Evolutionary conservation across 208 protist species (phyloP).

Genomic region (Plasmodiophora brassicae): DNA sequence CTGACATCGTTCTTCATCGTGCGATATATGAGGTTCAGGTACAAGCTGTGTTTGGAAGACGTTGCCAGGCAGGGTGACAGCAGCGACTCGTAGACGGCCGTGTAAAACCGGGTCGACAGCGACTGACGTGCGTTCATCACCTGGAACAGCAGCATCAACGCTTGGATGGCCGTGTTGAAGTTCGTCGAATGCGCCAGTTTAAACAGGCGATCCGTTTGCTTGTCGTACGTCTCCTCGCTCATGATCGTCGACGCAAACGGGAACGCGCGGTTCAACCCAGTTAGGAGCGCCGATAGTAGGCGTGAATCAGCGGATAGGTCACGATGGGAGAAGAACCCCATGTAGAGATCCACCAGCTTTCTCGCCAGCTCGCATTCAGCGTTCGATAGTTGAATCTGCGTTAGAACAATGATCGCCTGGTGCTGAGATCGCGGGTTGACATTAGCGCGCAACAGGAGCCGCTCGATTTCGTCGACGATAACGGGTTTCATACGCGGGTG

Average conservation of each 20-base stretch:
- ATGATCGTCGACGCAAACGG: constrained; percentile 33
- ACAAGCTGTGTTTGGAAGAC: constrained; percentile 22
- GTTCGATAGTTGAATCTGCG: constrained; percentile 28
- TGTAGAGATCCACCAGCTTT: constrained; percentile 36
- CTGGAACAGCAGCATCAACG: constrained; percentile 41
- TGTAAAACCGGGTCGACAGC: constrained; percentile 33
- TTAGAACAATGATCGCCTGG: constrained; percentile 47
- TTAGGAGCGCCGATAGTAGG: constrained; percentile 47
- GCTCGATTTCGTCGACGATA: constrained; percentile 46
- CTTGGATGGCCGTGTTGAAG: constrained; percentile 39
- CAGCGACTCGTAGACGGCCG: constrained; percentile 42
- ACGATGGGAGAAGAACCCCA: constrained; percentile 35
- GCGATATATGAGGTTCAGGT: constrained; percentile 42
- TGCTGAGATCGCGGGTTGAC: constrained; percentile 44
- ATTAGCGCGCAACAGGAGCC: constrained; percentile 50
- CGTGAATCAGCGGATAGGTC: background rate
- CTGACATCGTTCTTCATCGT: constrained; percentile 39
- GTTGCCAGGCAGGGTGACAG: background rate
- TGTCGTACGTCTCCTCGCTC: constrained; percentile 8
- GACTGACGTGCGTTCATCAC: background rate
- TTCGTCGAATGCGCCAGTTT: background rate
- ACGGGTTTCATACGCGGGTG: constrained; percentile 43
- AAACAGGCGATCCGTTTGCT: constrained; percentile 8
- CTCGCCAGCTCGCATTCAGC: constrained; percentile 6
- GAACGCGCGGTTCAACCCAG: constrained; percentile 49